Conservation (phyloP, 2,329 filamentous ascomycete species). For the Sporothrix protearum region DNA sequence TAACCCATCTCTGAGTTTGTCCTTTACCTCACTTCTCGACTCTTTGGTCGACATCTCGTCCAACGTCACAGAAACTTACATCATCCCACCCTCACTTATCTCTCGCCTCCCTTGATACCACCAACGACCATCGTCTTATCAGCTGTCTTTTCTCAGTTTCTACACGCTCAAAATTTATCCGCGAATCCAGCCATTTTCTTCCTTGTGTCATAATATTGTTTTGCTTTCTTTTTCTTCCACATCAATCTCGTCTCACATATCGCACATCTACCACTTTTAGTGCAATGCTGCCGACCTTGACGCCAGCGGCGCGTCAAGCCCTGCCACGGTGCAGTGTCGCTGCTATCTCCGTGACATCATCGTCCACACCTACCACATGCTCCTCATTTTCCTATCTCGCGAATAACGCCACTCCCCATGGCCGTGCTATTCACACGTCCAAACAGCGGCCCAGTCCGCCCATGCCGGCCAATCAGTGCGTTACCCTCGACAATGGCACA, state of each 20-base stretch:
- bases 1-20: not conserved
- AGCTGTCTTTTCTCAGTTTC: not conserved
- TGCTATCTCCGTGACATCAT: not conserved
- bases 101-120: not conserved
- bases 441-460: slow-evolving; percentile 17
- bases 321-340: slow-evolving; percentile 9
- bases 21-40: not conserved
- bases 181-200: too few relatives aligned
- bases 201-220: not conserved
- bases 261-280: not conserved
- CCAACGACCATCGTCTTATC: not conserved
- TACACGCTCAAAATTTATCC: not conserved
- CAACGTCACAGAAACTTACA: not conserved
- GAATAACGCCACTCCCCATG: not conserved
- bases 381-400: not conserved
- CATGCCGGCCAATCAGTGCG: not conserved
- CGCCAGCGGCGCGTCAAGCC: not conserved
- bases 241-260: not conserved
- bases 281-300: not conserved
- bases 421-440: slow-evolving; percentile 21
- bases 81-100: slow-evolving; percentile 9
- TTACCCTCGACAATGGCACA: not conserved
- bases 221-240: not conserved
- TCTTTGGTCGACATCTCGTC: not conserved
- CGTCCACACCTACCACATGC: not conserved